phyloP scores from a whole-genome alignment of 108 stramenopile genomes.

The Skeletonema costatum region DNA sequence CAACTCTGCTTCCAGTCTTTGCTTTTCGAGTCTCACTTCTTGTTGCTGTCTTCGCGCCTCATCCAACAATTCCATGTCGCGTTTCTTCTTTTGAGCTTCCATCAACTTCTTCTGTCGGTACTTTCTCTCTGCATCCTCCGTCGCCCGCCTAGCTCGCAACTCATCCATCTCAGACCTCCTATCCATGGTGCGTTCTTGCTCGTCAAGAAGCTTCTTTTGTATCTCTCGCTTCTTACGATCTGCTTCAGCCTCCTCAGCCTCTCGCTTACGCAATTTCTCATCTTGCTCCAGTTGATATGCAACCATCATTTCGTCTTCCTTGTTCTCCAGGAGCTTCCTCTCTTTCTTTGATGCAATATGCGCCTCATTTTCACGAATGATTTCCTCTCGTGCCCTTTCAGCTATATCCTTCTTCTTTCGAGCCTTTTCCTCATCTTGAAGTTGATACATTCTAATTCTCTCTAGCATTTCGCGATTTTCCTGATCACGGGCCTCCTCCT shows the following conservation, averaged over 20 bases:
- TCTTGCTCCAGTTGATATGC: conserved; percentile 76
- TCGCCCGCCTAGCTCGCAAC: conserved; percentile 75
- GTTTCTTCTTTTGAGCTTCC: conserved; percentile 61
- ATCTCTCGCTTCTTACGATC: conserved; percentile 65
- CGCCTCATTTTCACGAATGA: conserved; percentile 74
- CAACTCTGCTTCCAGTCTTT: conserved; percentile 32
- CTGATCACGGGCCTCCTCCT: conserved; percentile 79
- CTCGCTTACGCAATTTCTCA: conserved; percentile 65
- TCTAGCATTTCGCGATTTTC: conserved; percentile 74
- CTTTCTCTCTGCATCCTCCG: conserved; percentile 65
- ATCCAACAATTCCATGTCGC: conserved; percentile 42
- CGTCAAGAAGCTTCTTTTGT: conserved; percentile 70
- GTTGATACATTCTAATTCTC: conserved; percentile 52
- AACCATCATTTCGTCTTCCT: conserved; percentile 76
- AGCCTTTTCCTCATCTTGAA: conserved; percentile 60
- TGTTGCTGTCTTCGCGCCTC: conserved; percentile 50
- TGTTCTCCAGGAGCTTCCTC: conserved; percentile 53
- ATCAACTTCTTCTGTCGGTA: conserved; percentile 47
- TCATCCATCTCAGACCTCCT: conserved; percentile 85
- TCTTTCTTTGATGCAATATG: conserved; percentile 51
- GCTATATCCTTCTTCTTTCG: conserved; percentile 32
- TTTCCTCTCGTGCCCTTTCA: conserved; percentile 48
- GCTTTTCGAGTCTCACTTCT: conserved; percentile 49
- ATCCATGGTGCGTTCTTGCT: conserved; percentile 72
- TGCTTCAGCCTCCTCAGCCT: conserved; percentile 66